Base-by-base conservation (phyloP, 2,329 filamentous ascomycete species). In the Apiospora rasikravindrae region DNA sequence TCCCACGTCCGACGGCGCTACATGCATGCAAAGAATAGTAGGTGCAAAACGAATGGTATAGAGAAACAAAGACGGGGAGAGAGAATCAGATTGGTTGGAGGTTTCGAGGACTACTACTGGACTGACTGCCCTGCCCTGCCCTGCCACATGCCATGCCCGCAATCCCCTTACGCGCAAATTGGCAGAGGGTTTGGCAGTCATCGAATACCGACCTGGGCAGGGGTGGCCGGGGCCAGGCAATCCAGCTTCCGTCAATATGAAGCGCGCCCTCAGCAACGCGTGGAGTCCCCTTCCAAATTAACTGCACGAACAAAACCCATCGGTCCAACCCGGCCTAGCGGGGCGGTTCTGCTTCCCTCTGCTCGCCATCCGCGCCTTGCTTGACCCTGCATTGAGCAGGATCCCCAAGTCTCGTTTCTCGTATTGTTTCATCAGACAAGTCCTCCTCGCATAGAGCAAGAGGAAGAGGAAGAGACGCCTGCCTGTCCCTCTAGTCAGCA, bases 221-320 rank as follows among this genome's bases (percentile, higher is more conserved):
- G 57, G 57, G 6, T 64, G 29, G 57, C 33, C 57, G 57, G 57
- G 57, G 19, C 57, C 57, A 64, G 29, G 29, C n/a, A 68, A 42
- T 42, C 40, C 40, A 14, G 33, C 33, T 42, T 19, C 7, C 40
- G n/a, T 45, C 44, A 47, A 47, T 45, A 68, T 29, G 40, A 44
- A 68, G 40, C 66, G 64, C 64, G 66, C 40, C 66, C 66, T 68
- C 66, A 68, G 66, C 66, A 68, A 68, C 66, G 66, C 64, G 66
- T 68, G 66, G 66, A 68, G 64, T 45, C 61, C 11, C 22, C 16
- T 57, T 33, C 51, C 26, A 64, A 37, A 37, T 22, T 61, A 61
- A 22, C 10, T 37, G 53, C 29, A 7, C 45, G 45, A 49, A 49
- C 45, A 49, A 49, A 49, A 49, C 33, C 33, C 33, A 37, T 49